Base-by-base conservation (phyloP, 2,329 filamentous ascomycete species). In the Cadophora sp. region DNA sequence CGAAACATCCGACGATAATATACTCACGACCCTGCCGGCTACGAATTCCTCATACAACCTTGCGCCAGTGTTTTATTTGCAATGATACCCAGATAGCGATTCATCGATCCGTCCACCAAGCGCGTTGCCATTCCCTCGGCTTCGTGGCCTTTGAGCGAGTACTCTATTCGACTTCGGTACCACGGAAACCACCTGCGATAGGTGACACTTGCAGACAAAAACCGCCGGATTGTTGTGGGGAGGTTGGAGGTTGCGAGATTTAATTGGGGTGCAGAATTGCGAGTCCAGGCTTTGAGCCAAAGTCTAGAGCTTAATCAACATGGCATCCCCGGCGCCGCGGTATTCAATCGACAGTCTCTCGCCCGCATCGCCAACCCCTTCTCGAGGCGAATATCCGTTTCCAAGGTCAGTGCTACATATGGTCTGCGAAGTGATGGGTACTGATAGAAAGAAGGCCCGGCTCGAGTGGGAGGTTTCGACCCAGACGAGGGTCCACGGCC, bases 401-500 rank as follows among this genome's bases (percentile, higher is more conserved):
- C 83, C 84, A 8, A 79, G 87, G 85, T 79, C 58, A 63, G 74
- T 71, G 58, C 11, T 24, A n/a, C 26, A 63, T 16, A 29, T 27
- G 14, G 14, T 19, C 7, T 58, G 37, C 24, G 34, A 12, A 26
- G 26, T 24, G 16, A 59, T 27, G 55, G 26, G 0, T 72, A 76
- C 85, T 77, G 65, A 77, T 68, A 50, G 34, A 60, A 29, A 56
- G n/a, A 59, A 77, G 76, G 65, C 72, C 73, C 11, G 72, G 75
- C 24, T 78, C 77, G 11, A 76, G 71, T 69, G 68, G 70, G 31
- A 76, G 74, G 71, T 85, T 86, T 74, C 78, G 78, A 66, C 83
- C 87, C 59, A 85, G 94, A 77, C 87, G 94, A 79, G 92, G 89
- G 70, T 98, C 96, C 65, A 92, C 90, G 29, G 91, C 94, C 55